Evolutionary conservation across 441 rosid species (phyloP).

Genomic region (Gossypium schwendimanii): DNA sequence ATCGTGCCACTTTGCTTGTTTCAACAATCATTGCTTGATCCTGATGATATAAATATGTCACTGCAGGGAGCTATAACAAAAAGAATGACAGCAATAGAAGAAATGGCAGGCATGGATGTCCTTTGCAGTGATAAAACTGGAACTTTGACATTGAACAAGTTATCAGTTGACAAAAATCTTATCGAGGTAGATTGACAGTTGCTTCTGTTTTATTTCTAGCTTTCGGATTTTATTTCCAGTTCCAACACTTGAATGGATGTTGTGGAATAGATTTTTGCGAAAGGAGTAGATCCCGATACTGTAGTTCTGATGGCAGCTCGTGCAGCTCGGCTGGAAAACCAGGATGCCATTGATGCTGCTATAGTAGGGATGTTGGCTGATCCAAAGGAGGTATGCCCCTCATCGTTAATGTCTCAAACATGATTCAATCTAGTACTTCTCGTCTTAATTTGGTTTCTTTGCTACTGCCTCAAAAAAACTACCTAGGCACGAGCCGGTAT

Average conservation of each 20-base stretch:
- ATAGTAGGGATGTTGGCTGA: slow-evolving; percentile 48
- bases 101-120: slow-evolving; percentile 39
- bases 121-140: slow-evolving; percentile 39
- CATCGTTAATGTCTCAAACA: not conserved
- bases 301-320: slow-evolving; percentile 47
- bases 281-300: slow-evolving; percentile 34
- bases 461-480: slow-evolving; percentile 11
- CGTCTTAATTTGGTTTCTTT: not conserved
- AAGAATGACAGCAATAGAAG: slow-evolving; percentile 38
- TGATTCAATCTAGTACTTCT: not conserved
- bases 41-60: not conserved
- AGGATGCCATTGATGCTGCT: slow-evolving; percentile 47
- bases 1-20: not conserved
- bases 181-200: slow-evolving; percentile 23
- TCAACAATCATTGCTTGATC: not conserved
- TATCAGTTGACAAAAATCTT: slow-evolving; percentile 31
- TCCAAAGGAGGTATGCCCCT: slow-evolving; percentile 42
- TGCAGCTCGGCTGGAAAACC: slow-evolving; percentile 45
- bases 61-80: slow-evolving; percentile 33
- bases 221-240: not conserved
- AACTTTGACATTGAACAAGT: slow-evolving; percentile 33
- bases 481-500: slow-evolving; percentile 43
- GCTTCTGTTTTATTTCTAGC: not conserved
- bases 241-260: not conserved
- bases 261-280: slow-evolving; percentile 28